Conservation (phyloP, 768 basidiomycete species). For the Rickenella mellea region DNA sequence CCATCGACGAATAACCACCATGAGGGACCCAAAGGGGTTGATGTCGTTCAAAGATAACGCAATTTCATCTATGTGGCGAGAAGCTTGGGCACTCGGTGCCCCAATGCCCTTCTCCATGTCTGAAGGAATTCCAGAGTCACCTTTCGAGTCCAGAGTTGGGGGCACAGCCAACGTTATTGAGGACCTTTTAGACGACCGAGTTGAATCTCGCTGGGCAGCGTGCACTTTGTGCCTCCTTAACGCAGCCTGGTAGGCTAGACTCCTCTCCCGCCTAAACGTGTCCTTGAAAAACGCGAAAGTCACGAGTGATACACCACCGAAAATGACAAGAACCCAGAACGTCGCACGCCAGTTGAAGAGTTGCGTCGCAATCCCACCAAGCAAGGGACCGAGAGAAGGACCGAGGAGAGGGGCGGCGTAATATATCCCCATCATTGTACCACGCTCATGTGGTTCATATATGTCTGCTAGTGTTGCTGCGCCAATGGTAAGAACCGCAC, state of each 20-base stretch:
- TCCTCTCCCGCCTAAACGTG: slow-evolving; percentile 77
- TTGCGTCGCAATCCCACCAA: slow-evolving; percentile 61
- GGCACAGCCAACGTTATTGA: neutral
- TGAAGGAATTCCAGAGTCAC: neutral
- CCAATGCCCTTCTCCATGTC: slow-evolving; percentile 9
- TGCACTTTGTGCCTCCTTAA: slow-evolving; percentile 29
- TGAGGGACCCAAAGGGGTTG: slow-evolving; percentile 64
- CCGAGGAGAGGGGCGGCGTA: slow-evolving; percentile 76
- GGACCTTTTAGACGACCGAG: neutral
- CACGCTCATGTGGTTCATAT: slow-evolving; percentile 64
- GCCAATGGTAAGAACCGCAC: slow-evolving; percentile 62
- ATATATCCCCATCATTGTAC: slow-evolving; percentile 72
- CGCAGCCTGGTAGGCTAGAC: slow-evolving; percentile 66
- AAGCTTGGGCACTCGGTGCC: slow-evolving; percentile 14
- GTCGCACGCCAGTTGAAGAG: slow-evolving; percentile 69
- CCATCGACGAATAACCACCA: slow-evolving; percentile 41
- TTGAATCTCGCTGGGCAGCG: slow-evolving; percentile 1
- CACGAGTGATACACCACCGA: slow-evolving; percentile 43
- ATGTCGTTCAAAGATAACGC: slow-evolving; percentile 58
- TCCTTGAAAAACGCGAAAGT: slow-evolving; percentile 67
- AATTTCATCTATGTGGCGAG: slow-evolving; percentile 20
- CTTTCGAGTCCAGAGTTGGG: neutral
- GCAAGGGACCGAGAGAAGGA: slow-evolving; percentile 54
- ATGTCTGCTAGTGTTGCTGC: slow-evolving; percentile 75
- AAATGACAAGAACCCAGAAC: slow-evolving; percentile 74